Evolutionary conservation across 1,284 basidiomycete genomes (phyloP).

Genomic region (Leccinum discolor): DNA sequence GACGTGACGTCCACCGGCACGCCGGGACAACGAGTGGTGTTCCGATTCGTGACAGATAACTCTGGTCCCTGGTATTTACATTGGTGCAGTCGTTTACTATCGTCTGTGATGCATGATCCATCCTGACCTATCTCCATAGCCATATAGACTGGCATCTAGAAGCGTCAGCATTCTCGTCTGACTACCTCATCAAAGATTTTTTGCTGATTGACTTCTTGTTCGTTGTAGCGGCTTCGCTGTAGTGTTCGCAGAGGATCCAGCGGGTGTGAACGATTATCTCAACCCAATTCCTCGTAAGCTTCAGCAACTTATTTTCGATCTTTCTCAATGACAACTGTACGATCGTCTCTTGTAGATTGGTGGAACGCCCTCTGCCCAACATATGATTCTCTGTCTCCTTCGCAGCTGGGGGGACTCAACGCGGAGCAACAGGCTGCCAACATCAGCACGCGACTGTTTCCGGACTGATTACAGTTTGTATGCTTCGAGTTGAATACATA

Average conservation of each 20-base stretch:
- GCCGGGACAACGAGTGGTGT: neutral
- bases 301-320: neutral
- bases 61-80: conserved; percentile 28
- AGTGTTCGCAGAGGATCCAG: conserved; percentile 39
- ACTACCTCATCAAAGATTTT: neutral
- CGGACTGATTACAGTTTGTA: neutral
- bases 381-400: neutral
- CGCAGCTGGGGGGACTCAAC: neutral
- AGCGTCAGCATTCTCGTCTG: conserved; percentile 20
- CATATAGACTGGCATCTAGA: conserved; percentile 52
- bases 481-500: neutral
- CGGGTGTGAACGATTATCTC: conserved; percentile 15
- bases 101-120: neutral
- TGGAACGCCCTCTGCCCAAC: neutral
- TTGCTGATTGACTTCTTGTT: conserved; percentile 1
- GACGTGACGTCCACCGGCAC: neutral
- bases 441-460: neutral
- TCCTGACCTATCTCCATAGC: conserved; percentile 18
- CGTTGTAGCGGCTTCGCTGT: conserved; percentile 36
- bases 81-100: conserved; percentile 31
- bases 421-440: neutral
- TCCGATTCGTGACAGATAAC: neutral
- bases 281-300: conserved; percentile 16
- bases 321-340: neutral
- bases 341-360: neutral